phyloP scores from a whole-genome alignment of 257 asterid species.

The Prunella vulgaris region DNA sequence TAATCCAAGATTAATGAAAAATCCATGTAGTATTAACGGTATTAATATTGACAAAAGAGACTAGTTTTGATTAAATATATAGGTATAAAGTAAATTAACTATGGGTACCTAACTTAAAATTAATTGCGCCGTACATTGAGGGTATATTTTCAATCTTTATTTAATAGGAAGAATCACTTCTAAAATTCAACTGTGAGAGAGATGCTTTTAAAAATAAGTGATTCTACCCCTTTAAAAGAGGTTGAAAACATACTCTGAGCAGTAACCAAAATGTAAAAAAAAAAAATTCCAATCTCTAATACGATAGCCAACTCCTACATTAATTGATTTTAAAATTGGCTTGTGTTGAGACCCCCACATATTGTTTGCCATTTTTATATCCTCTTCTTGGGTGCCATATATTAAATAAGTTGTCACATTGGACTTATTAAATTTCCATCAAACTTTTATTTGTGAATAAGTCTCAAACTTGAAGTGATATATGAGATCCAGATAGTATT shows the following conservation, averaged over 20 bases:
- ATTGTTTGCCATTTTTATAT: neutral
- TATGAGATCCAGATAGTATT: neutral
- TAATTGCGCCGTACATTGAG: neutral
- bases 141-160: too few relatives aligned
- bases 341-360: neutral
- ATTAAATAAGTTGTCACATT: neutral
- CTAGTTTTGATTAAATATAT: too few relatives aligned
- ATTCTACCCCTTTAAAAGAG: too few relatives aligned
- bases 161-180: too few relatives aligned
- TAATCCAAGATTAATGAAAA: too few relatives aligned
- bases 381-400: neutral
- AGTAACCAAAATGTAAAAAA: too few relatives aligned
- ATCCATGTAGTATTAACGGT: neutral
- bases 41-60: neutral
- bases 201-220: too few relatives aligned
- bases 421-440: neutral
- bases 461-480: slow-evolving; percentile 7
- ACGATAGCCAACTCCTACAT: neutral
- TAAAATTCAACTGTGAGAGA: too few relatives aligned
- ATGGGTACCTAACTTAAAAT: neutral
- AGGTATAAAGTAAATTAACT: too few relatives aligned
- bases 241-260: too few relatives aligned
- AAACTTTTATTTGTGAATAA: neutral
- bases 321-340: neutral
- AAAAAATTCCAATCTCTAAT: neutral